A percentile compares a stretch with the other conserved stretches of the same genome.
These are phyloP conservation scores for Ogataea pignaliae DNA, from an alignment of 805 yeast species.

Conservation along the genomic window DNA sequence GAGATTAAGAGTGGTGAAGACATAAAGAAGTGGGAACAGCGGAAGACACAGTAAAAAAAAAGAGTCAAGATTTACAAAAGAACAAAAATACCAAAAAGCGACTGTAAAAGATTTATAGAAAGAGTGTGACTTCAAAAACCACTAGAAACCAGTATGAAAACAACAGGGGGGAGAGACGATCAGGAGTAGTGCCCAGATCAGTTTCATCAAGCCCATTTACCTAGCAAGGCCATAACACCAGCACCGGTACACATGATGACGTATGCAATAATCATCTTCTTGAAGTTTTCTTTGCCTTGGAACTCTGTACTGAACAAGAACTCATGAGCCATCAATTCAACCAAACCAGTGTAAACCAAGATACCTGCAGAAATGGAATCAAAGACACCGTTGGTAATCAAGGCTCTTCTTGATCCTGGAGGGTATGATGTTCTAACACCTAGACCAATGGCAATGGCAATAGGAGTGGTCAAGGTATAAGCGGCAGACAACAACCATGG, in stretches of 20 bases:
- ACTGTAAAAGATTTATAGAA: too few species aligned
- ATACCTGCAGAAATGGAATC: constrained; percentile 79
- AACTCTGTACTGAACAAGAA: constrained; percentile 59
- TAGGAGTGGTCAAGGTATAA: constrained; percentile 60
- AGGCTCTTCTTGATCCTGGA: constrained; percentile 53
- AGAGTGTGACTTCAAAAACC: too few species aligned
- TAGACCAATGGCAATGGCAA: constrained; percentile 74
- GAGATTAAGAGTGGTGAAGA: too few species aligned
- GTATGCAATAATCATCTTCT: constrained; percentile 48
- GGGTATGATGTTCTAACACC: constrained; percentile 64
- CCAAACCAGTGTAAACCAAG: constrained; percentile 69
- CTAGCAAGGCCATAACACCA: constrained; percentile 74
- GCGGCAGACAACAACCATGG: constrained; percentile 56
- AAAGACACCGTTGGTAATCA: constrained; percentile 66
- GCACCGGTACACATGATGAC: constrained; percentile 57
- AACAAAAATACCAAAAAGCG: too few species aligned
- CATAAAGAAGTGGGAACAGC: too few species aligned
- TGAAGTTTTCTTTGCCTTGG: constrained; percentile 52
- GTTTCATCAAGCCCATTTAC: constrained; percentile 57
- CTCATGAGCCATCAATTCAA: constrained; percentile 78
- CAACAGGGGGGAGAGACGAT: neutral
- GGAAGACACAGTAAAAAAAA: too few species aligned
- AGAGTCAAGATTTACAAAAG: too few species aligned
- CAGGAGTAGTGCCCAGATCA: neutral
- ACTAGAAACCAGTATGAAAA: too few species aligned